Conservation (phyloP, 1,284 basidiomycete species). For the Pseudozyma hubeiensis region DNA sequence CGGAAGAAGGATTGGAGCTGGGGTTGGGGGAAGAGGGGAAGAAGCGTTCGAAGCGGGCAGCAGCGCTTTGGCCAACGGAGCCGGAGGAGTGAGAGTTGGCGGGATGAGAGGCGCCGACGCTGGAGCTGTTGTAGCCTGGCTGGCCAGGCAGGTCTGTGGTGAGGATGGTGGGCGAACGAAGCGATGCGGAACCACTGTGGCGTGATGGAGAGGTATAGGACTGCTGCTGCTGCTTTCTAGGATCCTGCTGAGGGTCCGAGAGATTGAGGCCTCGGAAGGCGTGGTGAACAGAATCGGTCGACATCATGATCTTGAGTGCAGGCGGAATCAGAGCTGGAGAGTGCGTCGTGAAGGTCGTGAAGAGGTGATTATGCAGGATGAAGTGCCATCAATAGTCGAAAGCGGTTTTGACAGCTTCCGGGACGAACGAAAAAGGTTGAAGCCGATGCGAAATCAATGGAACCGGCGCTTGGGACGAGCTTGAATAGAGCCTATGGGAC, state of each 20-base stretch:
- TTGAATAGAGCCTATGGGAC: no score
- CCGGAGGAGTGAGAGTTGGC: slow-evolving; percentile 14
- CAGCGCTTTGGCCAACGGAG: slow-evolving; percentile 48
- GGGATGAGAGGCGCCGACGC: slow-evolving; percentile 9
- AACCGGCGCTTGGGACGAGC: no score
- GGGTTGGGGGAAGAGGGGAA: slow-evolving; percentile 49
- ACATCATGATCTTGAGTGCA: slow-evolving; percentile 27
- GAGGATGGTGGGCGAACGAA: slow-evolving; percentile 36
- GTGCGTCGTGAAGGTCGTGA: background rate
- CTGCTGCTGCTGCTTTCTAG: slow-evolving; percentile 27
- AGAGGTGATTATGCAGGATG: background rate
- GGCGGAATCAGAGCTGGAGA: no score
- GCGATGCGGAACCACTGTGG: slow-evolving; percentile 22
- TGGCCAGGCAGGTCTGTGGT: slow-evolving; percentile 35
- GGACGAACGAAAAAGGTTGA: no score
- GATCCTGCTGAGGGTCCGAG: slow-evolving; percentile 33
- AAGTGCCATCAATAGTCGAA: no score
- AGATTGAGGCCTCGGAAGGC: slow-evolving; percentile 41
- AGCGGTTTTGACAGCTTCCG: no score
- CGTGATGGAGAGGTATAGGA: slow-evolving; percentile 26
- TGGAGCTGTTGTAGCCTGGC: slow-evolving; percentile 18
- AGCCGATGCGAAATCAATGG: no score
- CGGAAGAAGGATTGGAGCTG: slow-evolving; percentile 32
- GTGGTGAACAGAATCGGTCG: slow-evolving; percentile 44
- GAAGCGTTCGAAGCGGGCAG: slow-evolving; percentile 63